Base-by-base conservation (phyloP, 306 rosid species). In the Ammopiptanthus mongolicus region DNA sequence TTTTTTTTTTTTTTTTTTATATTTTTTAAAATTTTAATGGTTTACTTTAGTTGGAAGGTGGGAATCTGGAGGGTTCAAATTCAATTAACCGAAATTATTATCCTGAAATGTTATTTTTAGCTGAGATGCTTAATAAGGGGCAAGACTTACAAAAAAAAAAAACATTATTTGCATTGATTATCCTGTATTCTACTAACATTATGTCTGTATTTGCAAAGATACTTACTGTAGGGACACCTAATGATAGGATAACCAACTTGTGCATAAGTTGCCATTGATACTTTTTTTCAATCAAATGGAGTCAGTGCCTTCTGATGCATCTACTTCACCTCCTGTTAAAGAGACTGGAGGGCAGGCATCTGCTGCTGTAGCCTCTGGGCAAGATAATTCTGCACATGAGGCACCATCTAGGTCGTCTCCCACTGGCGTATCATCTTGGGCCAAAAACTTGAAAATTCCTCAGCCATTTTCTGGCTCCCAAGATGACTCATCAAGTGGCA, bases 371-470 rank as follows among this genome's bases (percentile, higher is more conserved):
- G 80, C 68, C 42, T 76, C 90, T 17, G 88, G 72, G 58, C 75
- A 73, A 53, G 87, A 87, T 71, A 82, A 74, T 81, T 77, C 86
- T 69, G 57, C 87, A 4, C 81, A 8, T 10, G 91, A 75, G 78
- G 82, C 23, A 8, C 82, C 92, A 50, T 50, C 96, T 59, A 87
- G 28, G 79, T 71, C 44, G 56, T 85, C 90, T 84, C 37, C 97
- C 61, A 63, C 90, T 17, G 89, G 89, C 64, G 55, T 92, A 81
- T 84, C 99, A 29, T 87, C 98, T 64, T 92, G 99, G 98, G 93
- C 97, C 53, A 96, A 84, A 80, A 94, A 65, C 82, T 83, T 96
- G 89, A 90, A 85, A 84, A 78, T 92, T 79, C 79, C 96, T 42
- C 96, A 88, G 84, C 79, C 97, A 74, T 81, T 81, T 77, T 81